A percentile compares a stretch with the other conserved stretches of the same genome.
Evolutionary conservation across 2,329 filamentous ascomycete genomes (phyloP).

Genomic region (Elsinoe arachidis): DNA sequence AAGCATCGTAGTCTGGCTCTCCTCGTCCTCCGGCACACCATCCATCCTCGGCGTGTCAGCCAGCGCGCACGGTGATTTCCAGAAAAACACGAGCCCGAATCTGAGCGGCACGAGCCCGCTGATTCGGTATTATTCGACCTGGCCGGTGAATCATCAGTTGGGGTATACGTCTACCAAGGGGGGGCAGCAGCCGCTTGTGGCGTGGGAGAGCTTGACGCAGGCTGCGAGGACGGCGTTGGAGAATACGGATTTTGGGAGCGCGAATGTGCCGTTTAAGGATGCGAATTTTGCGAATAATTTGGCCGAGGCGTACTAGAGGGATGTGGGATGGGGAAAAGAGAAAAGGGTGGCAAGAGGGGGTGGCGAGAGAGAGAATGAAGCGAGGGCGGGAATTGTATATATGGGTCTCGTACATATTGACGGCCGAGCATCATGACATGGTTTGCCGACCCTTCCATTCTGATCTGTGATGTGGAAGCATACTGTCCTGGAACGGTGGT

Average conservation of each 20-base stretch:
- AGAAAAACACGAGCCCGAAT: constrained; percentile 35
- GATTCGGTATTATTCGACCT: constrained; percentile 43
- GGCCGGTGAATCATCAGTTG: constrained; percentile 41
- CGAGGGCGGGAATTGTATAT: neutral
- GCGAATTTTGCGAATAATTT: constrained; percentile 40
- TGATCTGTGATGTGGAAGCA: neutral
- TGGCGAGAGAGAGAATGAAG: neutral
- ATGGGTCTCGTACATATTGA: neutral
- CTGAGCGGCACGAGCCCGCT: constrained; percentile 37
- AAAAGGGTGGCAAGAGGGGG: neutral
- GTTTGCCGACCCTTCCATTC: too few relatives aligned
- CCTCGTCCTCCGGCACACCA: constrained; percentile 30
- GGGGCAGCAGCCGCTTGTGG: constrained; percentile 39
- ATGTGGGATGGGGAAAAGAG: neutral
- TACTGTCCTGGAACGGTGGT: neutral
- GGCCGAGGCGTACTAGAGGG: constrained; percentile 11
- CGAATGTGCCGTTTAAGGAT: constrained; percentile 42
- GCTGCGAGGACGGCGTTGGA: constrained; percentile 37
- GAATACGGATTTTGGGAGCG: constrained; percentile 39
- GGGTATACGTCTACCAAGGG: constrained; percentile 35
- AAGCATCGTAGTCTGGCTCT: constrained; percentile 46
- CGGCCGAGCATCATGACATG: neutral
- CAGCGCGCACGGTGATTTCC: constrained; percentile 43
- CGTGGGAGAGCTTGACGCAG: constrained; percentile 41
- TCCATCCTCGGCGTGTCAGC: constrained; percentile 44